These are phyloP conservation scores for Naganishia kalamii DNA, from an alignment of 768 basidiomycete species.

Conservation along the genomic window DNA sequence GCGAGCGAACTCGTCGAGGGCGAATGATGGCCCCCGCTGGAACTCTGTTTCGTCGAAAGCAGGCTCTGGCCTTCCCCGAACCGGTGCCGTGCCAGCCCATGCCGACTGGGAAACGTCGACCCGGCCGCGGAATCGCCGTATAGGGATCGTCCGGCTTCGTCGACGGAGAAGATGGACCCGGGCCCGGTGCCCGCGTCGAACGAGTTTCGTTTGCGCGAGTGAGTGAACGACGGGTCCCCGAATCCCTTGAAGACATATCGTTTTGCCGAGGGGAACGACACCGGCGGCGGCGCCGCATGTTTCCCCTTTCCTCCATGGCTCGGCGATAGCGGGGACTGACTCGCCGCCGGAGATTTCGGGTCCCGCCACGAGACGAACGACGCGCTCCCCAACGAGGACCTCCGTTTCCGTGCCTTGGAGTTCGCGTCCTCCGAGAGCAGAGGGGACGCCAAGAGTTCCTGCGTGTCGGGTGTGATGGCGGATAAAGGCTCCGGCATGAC, in stretches of 20 bases:
- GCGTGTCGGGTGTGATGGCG: conserved; percentile 9
- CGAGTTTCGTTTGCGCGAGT: conserved; percentile 24
- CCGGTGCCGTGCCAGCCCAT: background rate
- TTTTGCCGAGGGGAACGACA: conserved; percentile 42
- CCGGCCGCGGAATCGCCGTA: conserved; percentile 1
- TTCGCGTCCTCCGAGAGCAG: background rate
- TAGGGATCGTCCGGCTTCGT: conserved; percentile 23
- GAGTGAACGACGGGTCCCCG: conserved; percentile 24
- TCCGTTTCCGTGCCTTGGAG: background rate
- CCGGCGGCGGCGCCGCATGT: conserved; percentile 28
- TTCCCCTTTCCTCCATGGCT: conserved; percentile 2
- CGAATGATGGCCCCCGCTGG: conserved; percentile 14
- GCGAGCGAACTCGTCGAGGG: conserved; percentile 12
- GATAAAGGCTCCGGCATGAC: conserved; percentile 44
- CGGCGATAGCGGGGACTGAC: too few relatives aligned
- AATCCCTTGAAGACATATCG: conserved; percentile 41
- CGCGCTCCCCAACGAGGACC: conserved; percentile 12
- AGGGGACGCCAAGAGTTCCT: conserved; percentile 12
- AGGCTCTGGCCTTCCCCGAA: too few relatives aligned
- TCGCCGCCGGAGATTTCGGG: too few relatives aligned
- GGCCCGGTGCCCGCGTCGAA: conserved; percentile 41
- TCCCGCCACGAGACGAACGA: conserved; percentile 23
- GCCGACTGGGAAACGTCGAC: conserved; percentile 1
- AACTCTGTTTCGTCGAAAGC: too few relatives aligned
- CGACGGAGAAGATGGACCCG: conserved; percentile 38